Evolutionary conservation across 1,139 yeast species (phyloP), one percentile per base, ranked within the genome.

Genomic region (Scheffersomyces segobiensis): DNA sequence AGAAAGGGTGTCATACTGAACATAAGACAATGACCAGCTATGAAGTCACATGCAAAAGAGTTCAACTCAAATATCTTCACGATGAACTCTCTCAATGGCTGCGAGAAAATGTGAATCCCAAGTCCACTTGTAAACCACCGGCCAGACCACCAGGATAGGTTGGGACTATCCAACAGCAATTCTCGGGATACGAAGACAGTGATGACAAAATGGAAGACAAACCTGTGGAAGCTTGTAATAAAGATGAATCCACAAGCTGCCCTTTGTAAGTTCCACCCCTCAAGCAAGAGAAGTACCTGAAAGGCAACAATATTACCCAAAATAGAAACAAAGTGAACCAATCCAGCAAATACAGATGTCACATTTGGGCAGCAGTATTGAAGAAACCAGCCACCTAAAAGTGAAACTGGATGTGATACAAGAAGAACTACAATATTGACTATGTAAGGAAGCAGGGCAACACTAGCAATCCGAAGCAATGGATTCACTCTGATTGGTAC

Each of bases 101-200:
- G 96, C 0, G 88, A 78, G 1, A 90, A 56, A 0, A 82, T 74
- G 50, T 80, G 71, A 83, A 85, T 81, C 0, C 93, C 91, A 49
- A 87, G 73, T 1, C 84, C 85, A n/a, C 84, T 80, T 14, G 74
- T 75, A 50, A 81, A 68, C 97, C 97, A 91, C 55, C 79, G 81
- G 0, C 97, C 97, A 0, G 91, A 84, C 97, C 97, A 92, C 97
- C 97, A 92, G 0, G 93, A 87, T 32, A 81, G 68, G 66, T 89
- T 89, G 1, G 89, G 70, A 49, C 75, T 74, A 60, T 84, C 87
- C 59, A 81, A 84, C 52, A 78, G 80, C 60, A 84, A 74, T 66
- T 91, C 97, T 59, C 88, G 77, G 0, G 93, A 80, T 18, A 90
- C 68, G 4, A 84, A 64, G 4, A 85, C 76, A 1, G 83, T 62